Base-by-base conservation (phyloP, 2,329 filamentous ascomycete species). In the Macrophomina phaseolina region DNA sequence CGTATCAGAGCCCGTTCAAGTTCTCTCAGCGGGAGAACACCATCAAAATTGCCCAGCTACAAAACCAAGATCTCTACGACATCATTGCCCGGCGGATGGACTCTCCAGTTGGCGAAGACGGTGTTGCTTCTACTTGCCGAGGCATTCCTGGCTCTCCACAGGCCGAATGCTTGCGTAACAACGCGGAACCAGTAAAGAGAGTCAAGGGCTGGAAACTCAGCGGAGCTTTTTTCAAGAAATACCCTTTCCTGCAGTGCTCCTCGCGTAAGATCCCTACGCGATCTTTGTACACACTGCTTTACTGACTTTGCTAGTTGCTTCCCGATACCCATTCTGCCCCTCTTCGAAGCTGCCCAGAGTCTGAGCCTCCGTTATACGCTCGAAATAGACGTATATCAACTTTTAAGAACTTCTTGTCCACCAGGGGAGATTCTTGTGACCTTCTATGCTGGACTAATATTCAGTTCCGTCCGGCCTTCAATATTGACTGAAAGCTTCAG, bases 201-300 rank as follows among this genome's bases (percentile, higher is more conserved):
- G 60, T 66, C 12, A 58, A 36, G 23, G 42, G 16, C 3, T 66
- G 53, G n/a, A 66, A 60, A 23, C 52, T 66, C 5, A 66, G 64
- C 34, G 34, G 12, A 5, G 52, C 52, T 2, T 66, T 66, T 32
- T 55, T 58, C 45, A 46, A 49, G 32, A 66, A 66, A 28, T 66
- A 66, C 38, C 64, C 64, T 1, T 46, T 66, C 51, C 28, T 66
- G 51, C 51, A 66, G 30, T 66, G 64, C 32, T 49, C 64, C 9
- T 55, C 64, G 9, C 3, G 64, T 66, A 49, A 48, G 64, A 23
- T 65, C 0, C 9, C 2, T 16, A 38, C 42, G 6, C 18, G 36
- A 28, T 23, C 9, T 42, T 11, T 45, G 9, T 16, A 16, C 12
- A 8, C 16, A 36, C 8, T 16, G 2, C n/a, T 28, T 40, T 58